Evolutionary conservation across 2,329 filamentous ascomycete species (phyloP).

Genomic region (Claviceps pusilla): DNA sequence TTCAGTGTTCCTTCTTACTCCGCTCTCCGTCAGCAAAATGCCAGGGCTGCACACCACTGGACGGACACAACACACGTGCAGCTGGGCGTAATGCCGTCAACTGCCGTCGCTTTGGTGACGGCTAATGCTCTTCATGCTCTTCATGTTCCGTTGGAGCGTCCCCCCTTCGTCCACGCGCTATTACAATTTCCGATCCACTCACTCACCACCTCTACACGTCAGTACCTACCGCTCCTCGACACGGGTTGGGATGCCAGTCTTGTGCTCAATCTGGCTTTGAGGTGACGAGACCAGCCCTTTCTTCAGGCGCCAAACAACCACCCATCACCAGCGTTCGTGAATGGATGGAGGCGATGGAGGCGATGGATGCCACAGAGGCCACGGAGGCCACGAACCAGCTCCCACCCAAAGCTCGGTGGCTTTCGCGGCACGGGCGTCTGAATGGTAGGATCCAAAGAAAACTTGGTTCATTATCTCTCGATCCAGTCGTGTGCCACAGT

Average conservation of each 20-base stretch:
- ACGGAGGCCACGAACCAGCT: not conserved
- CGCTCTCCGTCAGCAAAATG: not conserved
- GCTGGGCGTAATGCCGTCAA: not conserved
- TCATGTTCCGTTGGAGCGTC: not conserved
- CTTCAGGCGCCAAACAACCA: not conserved
- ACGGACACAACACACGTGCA: not conserved
- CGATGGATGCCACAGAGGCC: not conserved
- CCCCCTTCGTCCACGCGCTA: not conserved
- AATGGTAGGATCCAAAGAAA: not conserved
- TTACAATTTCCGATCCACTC: no score
- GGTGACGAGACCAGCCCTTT: not conserved
- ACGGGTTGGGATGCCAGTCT: not conserved
- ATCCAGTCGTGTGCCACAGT: not conserved
- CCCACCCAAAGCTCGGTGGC: not conserved
- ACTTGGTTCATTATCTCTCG: not conserved
- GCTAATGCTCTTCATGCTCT: not conserved
- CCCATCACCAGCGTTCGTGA: not conserved
- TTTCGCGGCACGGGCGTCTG: slow-evolving; percentile 1
- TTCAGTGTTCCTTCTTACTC: not conserved
- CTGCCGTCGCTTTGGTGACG: not conserved
- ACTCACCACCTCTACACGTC: not conserved
- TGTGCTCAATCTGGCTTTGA: not conserved
- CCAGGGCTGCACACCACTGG: not conserved
- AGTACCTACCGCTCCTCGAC: not conserved
- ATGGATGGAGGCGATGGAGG: no score